Base-by-base conservation (phyloP, 805 yeast genomes). In the Metschnikowia peoriensis region DNA sequence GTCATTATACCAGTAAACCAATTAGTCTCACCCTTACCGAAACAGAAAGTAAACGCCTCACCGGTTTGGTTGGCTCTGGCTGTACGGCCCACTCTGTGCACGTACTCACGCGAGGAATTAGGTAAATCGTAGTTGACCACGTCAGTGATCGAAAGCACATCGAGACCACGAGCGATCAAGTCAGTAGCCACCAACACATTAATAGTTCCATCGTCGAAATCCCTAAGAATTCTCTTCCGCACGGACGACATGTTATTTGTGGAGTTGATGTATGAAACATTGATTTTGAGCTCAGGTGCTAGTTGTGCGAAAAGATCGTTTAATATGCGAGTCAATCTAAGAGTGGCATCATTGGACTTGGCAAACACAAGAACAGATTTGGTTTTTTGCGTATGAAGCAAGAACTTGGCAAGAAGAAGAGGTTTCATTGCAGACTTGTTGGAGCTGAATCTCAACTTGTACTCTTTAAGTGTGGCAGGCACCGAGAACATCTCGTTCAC, bases 61-160 rank as follows among this genome's bases (percentile, higher is more conserved):
- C 99, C 99, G 0, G 59, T 48, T 37, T 84, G 81, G 47, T 87
- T 85, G 2, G 99, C 99, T 71, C 99, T 83, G 1, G 98, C 97
- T 0, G 98, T 92, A 74, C 99, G 85, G 40, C 99, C 99, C 39
- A 91, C 90, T 63, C 99, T 81, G 70, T 94, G 99, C 28, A 94
- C 90, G 60, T 94, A 94, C 61, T 94, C 98, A 57, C 96, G 85
- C 0, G 92, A 79, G 1, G 97, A 87, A 28, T 82, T 77, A 22
- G 99, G 99, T 50, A 91, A 68, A 65, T 94, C 98, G 68, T 94
- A 94, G 69, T 94, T 94, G 47, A 94, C 73, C 11, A 94, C 97
- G 56, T 83, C 81, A 42, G 82, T 77, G 46, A 94, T 81, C 4
- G 83, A 77, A 14, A 78, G 70, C 43, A 94, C 78, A 70, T 93